Evolutionary conservation across 2,329 filamentous ascomycete genomes (phyloP).

Genomic region (Aspergillus aculeatinus): DNA sequence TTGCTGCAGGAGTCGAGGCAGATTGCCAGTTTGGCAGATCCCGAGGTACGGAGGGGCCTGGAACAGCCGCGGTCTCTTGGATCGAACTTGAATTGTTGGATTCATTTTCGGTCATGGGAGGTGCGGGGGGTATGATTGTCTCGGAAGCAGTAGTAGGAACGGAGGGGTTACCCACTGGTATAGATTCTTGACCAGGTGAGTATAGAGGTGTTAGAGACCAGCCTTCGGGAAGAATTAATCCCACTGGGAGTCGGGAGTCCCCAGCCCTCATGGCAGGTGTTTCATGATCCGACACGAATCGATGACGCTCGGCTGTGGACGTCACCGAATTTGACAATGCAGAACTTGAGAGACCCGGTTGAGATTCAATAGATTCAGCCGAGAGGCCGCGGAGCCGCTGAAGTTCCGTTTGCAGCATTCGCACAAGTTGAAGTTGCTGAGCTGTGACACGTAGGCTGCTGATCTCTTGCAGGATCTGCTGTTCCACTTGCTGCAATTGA

Average conservation of each 20-base stretch:
- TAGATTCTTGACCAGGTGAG: conserved; percentile 15
- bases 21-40: conserved; percentile 23
- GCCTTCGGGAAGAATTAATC: conserved; percentile 53
- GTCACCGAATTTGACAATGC: conserved; percentile 20
- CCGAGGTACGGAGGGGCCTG: not conserved
- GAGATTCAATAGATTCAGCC: conserved; percentile 18
- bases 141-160: conserved; percentile 10
- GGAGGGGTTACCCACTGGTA: conserved; percentile 1
- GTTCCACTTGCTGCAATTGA: conserved; percentile 66
- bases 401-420: conserved; percentile 66
- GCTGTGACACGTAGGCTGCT: conserved; percentile 62
- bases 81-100: not conserved
- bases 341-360: conserved; percentile 12
- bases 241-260: conserved; percentile 50
- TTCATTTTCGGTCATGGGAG: not conserved
- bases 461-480: conserved; percentile 68
- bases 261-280: conserved; percentile 40
- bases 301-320: conserved; percentile 26
- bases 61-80: conserved; percentile 3
- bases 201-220: conserved; percentile 40
- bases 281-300: conserved; percentile 31
- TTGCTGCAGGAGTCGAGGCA: conserved; percentile 7
- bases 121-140: not conserved
- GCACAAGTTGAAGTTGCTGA: conserved; percentile 67
- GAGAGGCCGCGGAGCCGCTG: conserved; percentile 60